Conservation (phyloP, 805 yeast genomes). For the Wickerhamomyces bovis region DNA sequence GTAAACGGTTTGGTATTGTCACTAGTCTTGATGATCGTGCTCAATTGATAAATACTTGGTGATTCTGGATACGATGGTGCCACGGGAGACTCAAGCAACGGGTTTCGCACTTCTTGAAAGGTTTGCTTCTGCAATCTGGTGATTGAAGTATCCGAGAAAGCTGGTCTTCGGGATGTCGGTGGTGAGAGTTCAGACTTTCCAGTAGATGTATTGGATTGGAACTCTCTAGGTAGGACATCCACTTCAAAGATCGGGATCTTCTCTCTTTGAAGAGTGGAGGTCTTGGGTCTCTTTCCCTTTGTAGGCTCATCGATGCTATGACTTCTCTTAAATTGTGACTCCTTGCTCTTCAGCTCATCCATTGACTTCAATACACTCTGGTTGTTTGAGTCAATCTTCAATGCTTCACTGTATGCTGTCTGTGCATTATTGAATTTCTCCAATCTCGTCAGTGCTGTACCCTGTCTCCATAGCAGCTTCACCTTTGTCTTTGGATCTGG, state of each 20-base stretch:
- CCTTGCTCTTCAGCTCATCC: constrained; percentile 27
- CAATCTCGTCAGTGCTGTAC: constrained; percentile 33
- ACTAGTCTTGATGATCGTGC: constrained; percentile 32
- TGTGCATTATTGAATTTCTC: constrained; percentile 23
- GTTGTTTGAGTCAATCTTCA: constrained; percentile 38
- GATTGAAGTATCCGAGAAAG: neutral
- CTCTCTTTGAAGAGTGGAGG: neutral
- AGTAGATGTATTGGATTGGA: constrained; percentile 2
- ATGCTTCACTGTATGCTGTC: constrained; percentile 29
- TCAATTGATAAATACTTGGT: constrained; percentile 43
- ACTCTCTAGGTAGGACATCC: constrained; percentile 36
- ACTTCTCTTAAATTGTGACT: constrained; percentile 33
- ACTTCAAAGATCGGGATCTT: constrained; percentile 36
- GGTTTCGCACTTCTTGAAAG: neutral
- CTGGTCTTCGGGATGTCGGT: neutral
- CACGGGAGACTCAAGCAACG: neutral
- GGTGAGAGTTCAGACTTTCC: neutral
- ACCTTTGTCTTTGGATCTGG: constrained; percentile 29
- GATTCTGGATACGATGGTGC: constrained; percentile 30
- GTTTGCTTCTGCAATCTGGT: neutral
- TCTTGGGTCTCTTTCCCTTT: constrained; percentile 26
- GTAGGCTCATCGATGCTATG: constrained; percentile 40
- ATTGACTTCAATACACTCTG: constrained; percentile 27
- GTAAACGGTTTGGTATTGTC: constrained; percentile 22
- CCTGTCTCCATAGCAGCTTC: constrained; percentile 49